Conservation (phyloP, 1,284 basidiomycete genomes). For the Calocybe gambosa region DNA sequence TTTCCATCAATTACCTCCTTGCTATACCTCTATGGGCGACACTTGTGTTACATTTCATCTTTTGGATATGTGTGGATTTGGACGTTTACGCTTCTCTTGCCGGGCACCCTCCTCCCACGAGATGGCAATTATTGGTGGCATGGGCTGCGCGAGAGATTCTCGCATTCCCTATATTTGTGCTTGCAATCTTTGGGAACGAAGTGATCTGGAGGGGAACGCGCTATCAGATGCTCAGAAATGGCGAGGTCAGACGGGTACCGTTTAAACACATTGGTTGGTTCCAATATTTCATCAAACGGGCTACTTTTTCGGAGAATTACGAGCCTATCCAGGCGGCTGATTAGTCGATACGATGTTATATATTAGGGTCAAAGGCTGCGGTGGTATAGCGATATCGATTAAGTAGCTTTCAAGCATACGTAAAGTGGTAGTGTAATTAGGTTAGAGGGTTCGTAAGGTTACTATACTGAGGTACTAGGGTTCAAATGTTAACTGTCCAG, state of each 20-base stretch:
- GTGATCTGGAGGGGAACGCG: slow-evolving; percentile 79
- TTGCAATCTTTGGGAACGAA: slow-evolving; percentile 73
- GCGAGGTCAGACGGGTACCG: slow-evolving; percentile 42
- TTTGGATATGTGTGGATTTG: slow-evolving; percentile 67
- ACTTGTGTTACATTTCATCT: slow-evolving; percentile 46
- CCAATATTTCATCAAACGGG: slow-evolving; percentile 1
- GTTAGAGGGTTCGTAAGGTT: background rate
- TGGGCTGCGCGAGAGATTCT: slow-evolving; percentile 76
- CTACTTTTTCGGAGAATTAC: slow-evolving; percentile 16
- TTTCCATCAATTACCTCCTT: slow-evolving; percentile 51
- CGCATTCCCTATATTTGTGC: slow-evolving; percentile 80
- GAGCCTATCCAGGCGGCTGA: slow-evolving; percentile 15
- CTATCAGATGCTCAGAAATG: slow-evolving; percentile 61
- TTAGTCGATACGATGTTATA: background rate
- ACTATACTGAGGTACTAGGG: background rate
- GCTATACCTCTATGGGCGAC: slow-evolving; percentile 48
- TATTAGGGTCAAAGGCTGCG: background rate
- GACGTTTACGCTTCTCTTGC: slow-evolving; percentile 68
- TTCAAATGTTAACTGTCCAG: background rate
- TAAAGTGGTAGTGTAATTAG: slow-evolving; percentile 13
- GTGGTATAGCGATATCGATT: background rate
- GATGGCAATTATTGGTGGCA: slow-evolving; percentile 62
- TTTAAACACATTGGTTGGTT: slow-evolving; percentile 16
- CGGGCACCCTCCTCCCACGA: slow-evolving; percentile 55
- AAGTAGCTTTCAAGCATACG: background rate